Conservation (phyloP, 352 stramenopile genomes). For the Pythium myriotylum region DNA sequence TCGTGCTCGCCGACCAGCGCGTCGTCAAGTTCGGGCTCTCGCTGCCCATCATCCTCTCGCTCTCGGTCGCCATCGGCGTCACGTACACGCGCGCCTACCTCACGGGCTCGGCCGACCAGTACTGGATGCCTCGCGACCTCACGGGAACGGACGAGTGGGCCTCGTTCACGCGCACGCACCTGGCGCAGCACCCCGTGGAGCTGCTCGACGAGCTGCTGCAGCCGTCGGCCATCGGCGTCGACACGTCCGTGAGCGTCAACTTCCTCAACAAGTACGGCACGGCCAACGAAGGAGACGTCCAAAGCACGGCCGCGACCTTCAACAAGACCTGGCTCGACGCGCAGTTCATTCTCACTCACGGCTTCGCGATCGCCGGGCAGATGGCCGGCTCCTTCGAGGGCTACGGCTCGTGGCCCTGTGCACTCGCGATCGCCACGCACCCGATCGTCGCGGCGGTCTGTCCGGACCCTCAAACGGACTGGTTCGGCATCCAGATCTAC, state of each 20-base stretch:
- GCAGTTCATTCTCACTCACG: conserved; percentile 1
- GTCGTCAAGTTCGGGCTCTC: conserved; percentile 15
- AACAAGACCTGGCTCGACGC: conserved; percentile 7
- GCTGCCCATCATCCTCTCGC: conserved; percentile 8
- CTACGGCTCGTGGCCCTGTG: conserved; percentile 6
- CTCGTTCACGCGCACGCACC: conserved; percentile 10
- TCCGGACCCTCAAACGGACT: background rate
- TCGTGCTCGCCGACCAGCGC: conserved; percentile 5
- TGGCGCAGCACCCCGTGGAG: background rate
- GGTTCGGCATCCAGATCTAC: conserved; percentile 25
- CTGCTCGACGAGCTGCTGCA: conserved; percentile 7
- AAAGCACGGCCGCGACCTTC: conserved; percentile 10
- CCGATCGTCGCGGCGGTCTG: background rate
- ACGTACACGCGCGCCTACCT: conserved; percentile 6
- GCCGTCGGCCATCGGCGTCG: conserved; percentile 3
- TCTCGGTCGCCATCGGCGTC: conserved; percentile 12
- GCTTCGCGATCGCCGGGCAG: conserved; percentile 1
- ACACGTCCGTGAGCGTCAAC: conserved; percentile 17
- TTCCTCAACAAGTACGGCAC: conserved; percentile 11
- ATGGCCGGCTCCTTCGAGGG: conserved; percentile 11
- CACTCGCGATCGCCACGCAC: background rate
- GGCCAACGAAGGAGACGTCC: background rate
- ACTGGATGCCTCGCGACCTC: conserved; percentile 6
- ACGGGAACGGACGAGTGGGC: conserved; percentile 8
- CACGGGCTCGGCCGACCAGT: background rate